Evolutionary conservation across 2,329 filamentous ascomycete species (phyloP), one percentile per base, ranked within the genome.

Genomic region (Calcarisporium arbuscula): DNA sequence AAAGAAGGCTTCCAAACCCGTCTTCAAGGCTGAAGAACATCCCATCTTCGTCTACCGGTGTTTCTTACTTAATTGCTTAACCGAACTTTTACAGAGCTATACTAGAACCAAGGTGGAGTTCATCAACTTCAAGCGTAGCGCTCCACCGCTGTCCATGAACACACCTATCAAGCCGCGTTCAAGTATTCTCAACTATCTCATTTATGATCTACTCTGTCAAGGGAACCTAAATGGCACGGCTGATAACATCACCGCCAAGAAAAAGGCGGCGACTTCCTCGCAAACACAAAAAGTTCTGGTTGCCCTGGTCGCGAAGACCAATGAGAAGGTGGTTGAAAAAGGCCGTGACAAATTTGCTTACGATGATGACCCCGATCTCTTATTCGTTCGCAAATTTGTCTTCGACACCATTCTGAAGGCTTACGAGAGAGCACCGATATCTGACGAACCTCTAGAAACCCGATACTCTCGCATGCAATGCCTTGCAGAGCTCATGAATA

Each of bases 101-200:
- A 95, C 88, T 48, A 80, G 88, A 35, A 86, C 88, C 8, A 99
- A 99, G 69, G 78, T 98, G 28, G 94, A 98, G 56, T 96, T 99
- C 56, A 95, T 99, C 67, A 96, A 95, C 58, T 98, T 95, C 65
- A 96, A 94, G 46, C 82, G 90, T 41, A 95, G 89, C 53, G 82
- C 86, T 6, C 85, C 88, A 35, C 86, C 90, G 30, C 74, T 87
- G 28, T 82, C 86, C 47, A 82, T 82, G 9, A 80, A 79, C 35
- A 96, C 92, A 2, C 92, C 92, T 5, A 89, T 94, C 12, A 96
- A 96, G 60, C 92, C 92, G 36, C 80, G 92, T 26, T 89, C 90
- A 9, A 88, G 85, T 43, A 83, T 96, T 28, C 68, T 98, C 43
- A 95, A 96, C 57, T 98, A 98, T 52, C 71, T 98, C 22, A 76